Evolutionary conservation across 345 rosid species (phyloP).

Genomic region (Noccaea caerulescens): DNA sequence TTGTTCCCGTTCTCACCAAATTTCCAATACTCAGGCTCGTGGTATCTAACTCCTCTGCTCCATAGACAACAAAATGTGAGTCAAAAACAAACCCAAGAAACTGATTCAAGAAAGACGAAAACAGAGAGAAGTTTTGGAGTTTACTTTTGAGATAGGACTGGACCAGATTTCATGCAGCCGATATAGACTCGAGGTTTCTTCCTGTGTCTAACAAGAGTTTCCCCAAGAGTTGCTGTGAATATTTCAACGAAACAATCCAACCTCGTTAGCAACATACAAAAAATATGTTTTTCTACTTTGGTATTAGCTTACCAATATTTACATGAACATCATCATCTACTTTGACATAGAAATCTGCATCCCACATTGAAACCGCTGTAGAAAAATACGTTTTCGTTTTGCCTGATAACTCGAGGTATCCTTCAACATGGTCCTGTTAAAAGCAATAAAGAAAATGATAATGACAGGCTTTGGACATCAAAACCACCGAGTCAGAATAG

Average conservation of each 20-base stretch:
- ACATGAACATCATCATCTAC: conserved; percentile 82
- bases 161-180: conserved; percentile 99
- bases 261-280: too few relatives aligned
- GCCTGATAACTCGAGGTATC: conserved; percentile 53
- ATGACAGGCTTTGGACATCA: background rate
- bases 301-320: conserved; percentile 58
- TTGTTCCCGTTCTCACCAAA: conserved; percentile 96
- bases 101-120: conserved; percentile 1
- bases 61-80: conserved; percentile 10
- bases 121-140: background rate
- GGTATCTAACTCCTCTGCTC: conserved; percentile 83
- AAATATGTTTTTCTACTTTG: too few relatives aligned
- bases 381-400: conserved; percentile 59
- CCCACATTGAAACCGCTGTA: conserved; percentile 63
- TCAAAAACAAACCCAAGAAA: background rate
- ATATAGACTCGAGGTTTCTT: conserved; percentile 78
- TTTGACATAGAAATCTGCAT: conserved; percentile 76
- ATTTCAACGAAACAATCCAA: conserved; percentile 10
- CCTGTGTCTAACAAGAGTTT: conserved; percentile 79
- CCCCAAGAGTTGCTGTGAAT: conserved; percentile 45
- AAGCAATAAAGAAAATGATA: background rate
- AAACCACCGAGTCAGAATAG: background rate
- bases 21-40: conserved; percentile 96
- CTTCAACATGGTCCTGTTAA: conserved; percentile 67
- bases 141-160: conserved; percentile 89